These are phyloP conservation scores for Ilyonectria sp. DNA, from an alignment of 2,329 filamentous ascomycete genomes.

Conservation along the genomic window DNA sequence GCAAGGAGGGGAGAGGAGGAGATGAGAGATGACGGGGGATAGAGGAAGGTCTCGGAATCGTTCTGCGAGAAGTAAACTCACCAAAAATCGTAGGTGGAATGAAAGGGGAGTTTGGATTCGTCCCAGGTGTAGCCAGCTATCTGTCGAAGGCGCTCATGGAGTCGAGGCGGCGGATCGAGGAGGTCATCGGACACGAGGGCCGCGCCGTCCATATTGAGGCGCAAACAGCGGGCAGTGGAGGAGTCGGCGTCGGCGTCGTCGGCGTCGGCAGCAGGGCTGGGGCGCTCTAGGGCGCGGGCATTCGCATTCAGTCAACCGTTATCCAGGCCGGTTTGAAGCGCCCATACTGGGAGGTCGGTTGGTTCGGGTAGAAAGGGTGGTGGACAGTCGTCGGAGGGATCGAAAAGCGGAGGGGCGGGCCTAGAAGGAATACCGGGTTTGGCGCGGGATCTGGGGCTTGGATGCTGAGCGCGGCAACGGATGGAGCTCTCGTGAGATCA, in stretches of 20 bases:
- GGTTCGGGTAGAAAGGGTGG: constrained; percentile 17
- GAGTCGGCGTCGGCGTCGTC: constrained; percentile 30
- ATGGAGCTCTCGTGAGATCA: constrained; percentile 21
- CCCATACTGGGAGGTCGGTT: constrained; percentile 51
- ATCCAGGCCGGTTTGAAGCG: constrained; percentile 47
- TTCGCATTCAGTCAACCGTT: constrained; percentile 48
- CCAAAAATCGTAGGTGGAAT: constrained; percentile 92
- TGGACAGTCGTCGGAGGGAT: constrained; percentile 3
- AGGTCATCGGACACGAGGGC: constrained; percentile 66
- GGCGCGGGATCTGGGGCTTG: constrained; percentile 9
- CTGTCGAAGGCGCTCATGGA: constrained; percentile 81
- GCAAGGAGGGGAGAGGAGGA: background rate
- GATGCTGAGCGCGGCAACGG: constrained; percentile 10
- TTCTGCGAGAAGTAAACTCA: constrained; percentile 51
- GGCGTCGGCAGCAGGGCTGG: constrained; percentile 31
- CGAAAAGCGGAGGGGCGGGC: constrained; percentile 15
- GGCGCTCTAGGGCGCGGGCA: constrained; percentile 43
- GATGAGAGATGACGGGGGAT: constrained; percentile 2
- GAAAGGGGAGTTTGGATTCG: constrained; percentile 70
- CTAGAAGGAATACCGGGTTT: constrained; percentile 6
- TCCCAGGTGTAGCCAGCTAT: constrained; percentile 85
- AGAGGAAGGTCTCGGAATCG: background rate
- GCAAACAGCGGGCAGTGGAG: constrained; percentile 41
- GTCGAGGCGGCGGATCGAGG: constrained; percentile 75
- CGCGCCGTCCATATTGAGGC: constrained; percentile 66